Evolutionary conservation across 164 flowering plant genomes (phyloP).

Genomic region (Santalum album): DNA sequence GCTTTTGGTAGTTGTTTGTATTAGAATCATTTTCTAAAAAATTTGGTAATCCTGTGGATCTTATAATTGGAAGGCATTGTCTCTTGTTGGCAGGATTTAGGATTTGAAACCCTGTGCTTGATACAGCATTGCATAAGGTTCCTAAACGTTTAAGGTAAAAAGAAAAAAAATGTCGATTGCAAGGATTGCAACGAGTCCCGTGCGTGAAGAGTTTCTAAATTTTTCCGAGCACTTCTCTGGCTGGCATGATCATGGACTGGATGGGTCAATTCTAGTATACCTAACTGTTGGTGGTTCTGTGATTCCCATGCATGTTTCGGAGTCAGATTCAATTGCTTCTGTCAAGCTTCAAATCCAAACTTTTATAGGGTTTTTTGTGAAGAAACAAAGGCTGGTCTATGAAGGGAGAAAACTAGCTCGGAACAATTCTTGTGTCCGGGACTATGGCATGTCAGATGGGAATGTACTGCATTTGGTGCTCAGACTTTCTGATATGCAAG

Average conservation of each 20-base stretch:
- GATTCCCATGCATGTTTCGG: conserved; percentile 38
- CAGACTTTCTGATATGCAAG: conserved; percentile 32
- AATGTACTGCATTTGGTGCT: conserved; percentile 33
- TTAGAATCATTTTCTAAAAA: too few relatives aligned
- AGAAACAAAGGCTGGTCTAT: conserved; percentile 45
- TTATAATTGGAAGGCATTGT: too few relatives aligned
- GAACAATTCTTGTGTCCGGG: conserved; percentile 19
- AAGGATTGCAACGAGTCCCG: conserved; percentile 34
- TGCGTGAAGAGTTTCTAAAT: conserved; percentile 22
- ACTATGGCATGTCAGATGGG: conserved; percentile 35
- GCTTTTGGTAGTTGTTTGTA: too few relatives aligned
- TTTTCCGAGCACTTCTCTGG: conserved; percentile 13
- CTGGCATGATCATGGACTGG: conserved; percentile 6
- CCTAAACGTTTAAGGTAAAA: not conserved
- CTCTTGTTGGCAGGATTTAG: conserved; percentile 1
- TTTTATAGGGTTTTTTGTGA: conserved; percentile 33
- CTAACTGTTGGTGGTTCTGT: conserved; percentile 32
- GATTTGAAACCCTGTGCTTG: not conserved
- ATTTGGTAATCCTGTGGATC: too few relatives aligned
- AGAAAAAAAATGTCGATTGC: conserved; percentile 28
- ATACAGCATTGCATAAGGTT: not conserved
- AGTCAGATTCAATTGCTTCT: conserved; percentile 52
- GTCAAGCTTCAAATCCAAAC: conserved; percentile 45
- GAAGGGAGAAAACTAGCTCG: conserved; percentile 42
- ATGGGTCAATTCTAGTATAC: conserved; percentile 36